Base-by-base conservation (phyloP, 2,329 filamentous ascomycete genomes). In the Colletotrichum sp. region DNA sequence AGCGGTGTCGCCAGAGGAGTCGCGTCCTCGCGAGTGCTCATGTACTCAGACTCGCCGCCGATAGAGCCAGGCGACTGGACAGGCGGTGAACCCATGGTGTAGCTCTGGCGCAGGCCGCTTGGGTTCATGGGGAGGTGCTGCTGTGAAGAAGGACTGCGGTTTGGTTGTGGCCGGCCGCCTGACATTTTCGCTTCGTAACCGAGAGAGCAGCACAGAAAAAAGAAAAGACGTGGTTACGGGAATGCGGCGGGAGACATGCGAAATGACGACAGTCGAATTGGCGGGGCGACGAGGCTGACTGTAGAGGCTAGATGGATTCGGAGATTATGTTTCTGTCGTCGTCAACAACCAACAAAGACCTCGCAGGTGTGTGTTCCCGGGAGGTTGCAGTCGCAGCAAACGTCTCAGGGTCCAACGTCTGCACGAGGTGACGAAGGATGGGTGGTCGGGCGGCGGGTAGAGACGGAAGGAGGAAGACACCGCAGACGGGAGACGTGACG, bases 41-140 rank as follows among this genome's bases (percentile, higher is more conserved):
- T 78, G 71, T 75, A 70, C 64, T 75, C 71, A 13, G 77, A 67
- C 13, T 79, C 75, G 70, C 77, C 78, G 70, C 76, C 72, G 55
- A 44, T 19, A 27, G 62, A 64, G 44, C 75, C 74, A 13, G 74
- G 74, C 34, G 74, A 76, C 27, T 69, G 64, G 49, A 65, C 66
- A n/a, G 74, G 74, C 61, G 74, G 70, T 55, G 57, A 72, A 11
- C 63, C 68, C 68, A 76, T 76, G 36, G 80, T 87, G 78, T 87
- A 86, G 81, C 86, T 86, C 76, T 88, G 86, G 32, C 88, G 87
- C 62, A 90, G 84, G 19, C 85, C 82, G 80, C 87, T 89, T 9
- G 87, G 88, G 71, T 87, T 85, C 29, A 82, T 77, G 15, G 88
- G 87, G 12, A 83, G 83, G 76, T 88, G 88, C 64, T 83, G 82